phyloP scores from a whole-genome alignment of 768 basidiomycete species.

The Asterophora parasitica region DNA sequence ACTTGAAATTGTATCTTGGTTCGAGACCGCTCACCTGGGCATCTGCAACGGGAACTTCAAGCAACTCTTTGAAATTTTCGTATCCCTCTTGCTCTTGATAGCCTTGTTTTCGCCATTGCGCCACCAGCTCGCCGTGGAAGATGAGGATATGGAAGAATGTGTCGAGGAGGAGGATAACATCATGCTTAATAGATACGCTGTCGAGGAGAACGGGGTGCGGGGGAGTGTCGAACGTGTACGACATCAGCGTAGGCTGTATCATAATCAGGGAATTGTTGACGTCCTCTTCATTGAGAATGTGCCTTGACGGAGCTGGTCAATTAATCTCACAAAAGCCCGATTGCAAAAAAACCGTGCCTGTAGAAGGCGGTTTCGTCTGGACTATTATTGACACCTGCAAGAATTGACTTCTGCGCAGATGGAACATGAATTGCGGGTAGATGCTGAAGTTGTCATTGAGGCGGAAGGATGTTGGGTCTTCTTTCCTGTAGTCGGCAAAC shows the following conservation, averaged over 20 bases:
- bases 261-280: slow-evolving; percentile 99
- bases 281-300: slow-evolving; percentile 93
- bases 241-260: slow-evolving; percentile 99
- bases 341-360: slow-evolving; percentile 45
- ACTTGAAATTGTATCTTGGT: not conserved
- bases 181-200: slow-evolving; percentile 95
- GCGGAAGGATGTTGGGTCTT: slow-evolving; percentile 92
- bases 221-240: slow-evolving; percentile 87
- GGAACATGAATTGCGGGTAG: slow-evolving; percentile 99
- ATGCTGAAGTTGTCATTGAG: slow-evolving; percentile 95
- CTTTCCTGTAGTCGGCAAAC: slow-evolving; percentile 98
- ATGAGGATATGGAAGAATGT: slow-evolving; percentile 99
- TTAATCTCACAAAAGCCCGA: slow-evolving; percentile 3
- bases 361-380: slow-evolving; percentile 99
- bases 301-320: slow-evolving; percentile 40
- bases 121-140: slow-evolving; percentile 97
- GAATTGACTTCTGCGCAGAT: slow-evolving; percentile 94
- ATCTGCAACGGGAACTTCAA: slow-evolving; percentile 81
- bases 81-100: slow-evolving; percentile 99
- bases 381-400: slow-evolving; percentile 98
- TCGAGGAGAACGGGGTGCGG: slow-evolving; percentile 95
- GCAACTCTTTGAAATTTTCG: slow-evolving; percentile 94
- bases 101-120: slow-evolving; percentile 96
- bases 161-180: slow-evolving; percentile 93
- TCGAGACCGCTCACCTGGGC: slow-evolving; percentile 64